Percentiles rank a stretch among this genome's conserved stretches.
These are phyloP conservation scores for Raffaelea ambrosiae DNA, from an alignment of 2,329 filamentous ascomycete species.

Conservation along the genomic window DNA sequence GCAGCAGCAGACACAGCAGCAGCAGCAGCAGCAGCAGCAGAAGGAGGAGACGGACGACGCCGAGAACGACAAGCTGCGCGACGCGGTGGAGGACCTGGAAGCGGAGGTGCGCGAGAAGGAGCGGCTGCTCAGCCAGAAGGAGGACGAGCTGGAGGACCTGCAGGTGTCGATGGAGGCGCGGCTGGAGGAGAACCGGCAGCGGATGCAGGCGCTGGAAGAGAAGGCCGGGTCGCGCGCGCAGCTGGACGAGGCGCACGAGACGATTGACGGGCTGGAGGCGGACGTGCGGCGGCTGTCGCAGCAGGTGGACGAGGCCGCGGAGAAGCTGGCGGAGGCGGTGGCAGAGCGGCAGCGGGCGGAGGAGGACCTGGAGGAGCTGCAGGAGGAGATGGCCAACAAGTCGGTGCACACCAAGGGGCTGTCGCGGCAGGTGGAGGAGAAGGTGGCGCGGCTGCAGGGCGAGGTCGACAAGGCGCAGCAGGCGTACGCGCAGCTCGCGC, in stretches of 20 bases:
- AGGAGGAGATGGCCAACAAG: conserved; percentile 69
- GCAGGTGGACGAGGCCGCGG: conserved; percentile 45
- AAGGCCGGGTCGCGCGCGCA: conserved; percentile 43
- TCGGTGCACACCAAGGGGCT: conserved; percentile 68
- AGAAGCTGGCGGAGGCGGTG: conserved; percentile 44
- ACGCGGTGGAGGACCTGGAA: conserved; percentile 69
- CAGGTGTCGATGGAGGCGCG: conserved; percentile 48
- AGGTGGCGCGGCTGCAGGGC: conserved; percentile 54
- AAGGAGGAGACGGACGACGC: too few species aligned
- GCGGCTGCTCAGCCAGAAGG: conserved; percentile 60
- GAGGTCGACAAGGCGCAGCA: conserved; percentile 49
- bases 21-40: too few species aligned
- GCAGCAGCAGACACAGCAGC: too few species aligned
- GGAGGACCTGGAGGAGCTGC: conserved; percentile 54
- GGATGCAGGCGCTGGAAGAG: conserved; percentile 46
- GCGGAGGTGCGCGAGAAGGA: conserved; percentile 69
- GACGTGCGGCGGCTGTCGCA: conserved; percentile 44
- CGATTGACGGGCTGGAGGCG: conserved; percentile 49
- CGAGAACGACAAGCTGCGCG: conserved; percentile 63
- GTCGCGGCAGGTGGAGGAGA: conserved; percentile 67
- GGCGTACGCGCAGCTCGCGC: conserved; percentile 43
- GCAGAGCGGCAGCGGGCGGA: conserved; percentile 49
- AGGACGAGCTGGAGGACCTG: conserved; percentile 54
- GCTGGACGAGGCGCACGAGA: conserved; percentile 47
- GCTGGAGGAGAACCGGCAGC: conserved; percentile 45